Base-by-base conservation (phyloP, 2,329 filamentous ascomycete species). In the Macrophomina tecta region DNA sequence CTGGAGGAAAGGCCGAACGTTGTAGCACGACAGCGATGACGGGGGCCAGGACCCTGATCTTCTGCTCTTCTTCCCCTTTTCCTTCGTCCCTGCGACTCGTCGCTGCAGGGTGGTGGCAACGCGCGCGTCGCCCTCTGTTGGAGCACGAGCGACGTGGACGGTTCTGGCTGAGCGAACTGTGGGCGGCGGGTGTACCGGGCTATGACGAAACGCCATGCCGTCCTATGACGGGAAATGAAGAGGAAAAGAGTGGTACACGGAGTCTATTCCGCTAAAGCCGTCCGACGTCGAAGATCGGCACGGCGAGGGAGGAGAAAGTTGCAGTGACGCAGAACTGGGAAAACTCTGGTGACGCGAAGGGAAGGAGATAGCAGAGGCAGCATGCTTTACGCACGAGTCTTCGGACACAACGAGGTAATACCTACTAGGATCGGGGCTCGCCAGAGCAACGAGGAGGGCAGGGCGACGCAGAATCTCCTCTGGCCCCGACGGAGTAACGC, bases 1-100 rank as follows among this genome's bases (percentile, higher is more conserved):
- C 6, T 30, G 56, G 34, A 32, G 28, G 30, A 48, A 61, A 61
- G 36, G 56, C 30, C 16, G 56, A 16, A 28, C 2, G 56, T 61
- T 34, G 42, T 36, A 61, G 23, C 30, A 46, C 18, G 36, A 38
- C 23, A 23, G 23, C 23, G 23, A 23, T 23, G 23, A 23, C 23
- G 30, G 56, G 30, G 11, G 16, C 12, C 34, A 60, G 14, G 55
- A 60, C 55, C 55, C 55, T 60, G 23, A 46, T 60, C 42, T 23
- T 23, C 30, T 16, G 30, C n/a, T 28, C 12, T 3, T 23, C 12
- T 42, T 42, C 34, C 28, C 5, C 51, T 53, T 53, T 34, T 6
- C 23, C 7, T 40, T 18, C 2, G 32, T 5, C 16, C 16, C 34
- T 30, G 3, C 53, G 14, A 36, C 36, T 23, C 42, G 16, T 45